Percentiles rank a stretch among this genome's conserved stretches.
These are phyloP conservation scores for Candida saitoana DNA, from an alignment of 805 yeast species.

Conservation along the genomic window DNA sequence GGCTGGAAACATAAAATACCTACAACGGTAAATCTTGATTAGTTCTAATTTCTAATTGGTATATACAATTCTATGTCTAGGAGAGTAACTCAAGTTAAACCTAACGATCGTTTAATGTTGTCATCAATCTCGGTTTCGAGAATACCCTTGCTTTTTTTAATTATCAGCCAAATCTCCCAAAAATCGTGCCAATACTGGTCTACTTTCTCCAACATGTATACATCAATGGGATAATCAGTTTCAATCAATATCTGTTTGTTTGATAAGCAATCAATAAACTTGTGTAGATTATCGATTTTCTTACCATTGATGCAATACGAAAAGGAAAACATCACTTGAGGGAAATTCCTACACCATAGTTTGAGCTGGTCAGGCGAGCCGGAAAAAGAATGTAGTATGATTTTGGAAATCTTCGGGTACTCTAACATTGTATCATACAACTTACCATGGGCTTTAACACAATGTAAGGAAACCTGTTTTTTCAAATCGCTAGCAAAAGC, in stretches of 20 bases:
- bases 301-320: constrained; percentile 47
- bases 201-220: constrained; percentile 7
- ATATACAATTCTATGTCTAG: no score
- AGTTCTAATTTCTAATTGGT: no score
- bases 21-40: no score
- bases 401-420: constrained; percentile 24
- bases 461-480: constrained; percentile 70
- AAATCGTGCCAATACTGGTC: not conserved
- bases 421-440: constrained; percentile 42
- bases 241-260: constrained; percentile 29
- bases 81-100: no score
- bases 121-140: constrained; percentile 4
- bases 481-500: constrained; percentile 46
- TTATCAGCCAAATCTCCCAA: constrained; percentile 7
- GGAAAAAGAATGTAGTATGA: constrained; percentile 80
- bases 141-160: constrained; percentile 13
- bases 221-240: constrained; percentile 34
- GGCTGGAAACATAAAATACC: no score
- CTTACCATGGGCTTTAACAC: constrained; percentile 74
- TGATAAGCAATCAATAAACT: constrained; percentile 15
- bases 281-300: constrained; percentile 18
- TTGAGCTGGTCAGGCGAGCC: constrained; percentile 73
- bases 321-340: constrained; percentile 47
- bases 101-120: constrained; percentile 11
- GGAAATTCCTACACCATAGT: constrained; percentile 38